Percentiles rank a stretch among this genome's conserved stretches.
These are phyloP conservation scores for Beauveria caledonica DNA, from an alignment of 2,329 filamentous ascomycete genomes.

Conservation along the genomic window DNA sequence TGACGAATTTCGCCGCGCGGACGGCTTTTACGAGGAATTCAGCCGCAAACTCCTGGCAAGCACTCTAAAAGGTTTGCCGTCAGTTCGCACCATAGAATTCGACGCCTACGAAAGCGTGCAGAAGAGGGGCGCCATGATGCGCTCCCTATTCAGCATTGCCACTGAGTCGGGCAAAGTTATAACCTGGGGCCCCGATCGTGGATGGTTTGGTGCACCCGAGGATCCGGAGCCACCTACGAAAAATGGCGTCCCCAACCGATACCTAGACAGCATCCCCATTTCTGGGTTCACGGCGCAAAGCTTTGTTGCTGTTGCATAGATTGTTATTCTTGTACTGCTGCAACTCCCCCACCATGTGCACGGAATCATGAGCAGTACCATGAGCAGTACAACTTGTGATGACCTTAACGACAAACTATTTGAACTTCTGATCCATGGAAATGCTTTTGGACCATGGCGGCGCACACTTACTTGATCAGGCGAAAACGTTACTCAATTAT, in stretches of 20 bases:
- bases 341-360: neutral
- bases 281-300: constrained; percentile 3
- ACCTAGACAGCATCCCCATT: constrained; percentile 3
- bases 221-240: constrained; percentile 20
- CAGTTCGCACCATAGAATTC: constrained; percentile 53
- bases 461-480: neutral
- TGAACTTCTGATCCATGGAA: neutral
- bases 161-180: constrained; percentile 42
- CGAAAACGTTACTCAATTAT: neutral
- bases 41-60: constrained; percentile 47
- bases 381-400: neutral
- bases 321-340: too few species aligned
- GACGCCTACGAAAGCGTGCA: constrained; percentile 61
- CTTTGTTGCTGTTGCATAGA: constrained; percentile 9
- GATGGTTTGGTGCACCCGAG: constrained; percentile 47
- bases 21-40: constrained; percentile 65
- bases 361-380: neutral
- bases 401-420: neutral
- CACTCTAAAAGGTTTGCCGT: constrained; percentile 50
- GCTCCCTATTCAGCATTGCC: constrained; percentile 46
- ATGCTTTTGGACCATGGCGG: neutral
- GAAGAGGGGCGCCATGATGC: constrained; percentile 57
- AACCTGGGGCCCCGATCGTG: constrained; percentile 59
- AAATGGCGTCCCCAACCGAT: constrained; percentile 6
- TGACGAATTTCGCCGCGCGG: constrained; percentile 55